Evolutionary conservation across 441 rosid genomes (phyloP).

Genomic region (Jatropha multifida): DNA sequence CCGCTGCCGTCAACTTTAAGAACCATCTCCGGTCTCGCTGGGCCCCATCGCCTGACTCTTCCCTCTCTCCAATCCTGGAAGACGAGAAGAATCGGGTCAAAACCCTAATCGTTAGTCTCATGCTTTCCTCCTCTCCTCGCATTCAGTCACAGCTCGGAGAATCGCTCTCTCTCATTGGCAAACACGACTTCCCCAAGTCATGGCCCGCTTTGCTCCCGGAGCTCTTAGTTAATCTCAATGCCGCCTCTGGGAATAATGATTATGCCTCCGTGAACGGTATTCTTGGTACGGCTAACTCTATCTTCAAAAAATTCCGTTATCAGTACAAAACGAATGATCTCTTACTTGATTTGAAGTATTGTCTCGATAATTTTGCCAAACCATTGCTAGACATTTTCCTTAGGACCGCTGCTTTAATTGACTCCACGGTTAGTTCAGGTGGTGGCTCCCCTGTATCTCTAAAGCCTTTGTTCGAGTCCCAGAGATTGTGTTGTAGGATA

Average conservation of each 20-base stretch:
- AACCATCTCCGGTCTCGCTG: constrained; percentile 91
- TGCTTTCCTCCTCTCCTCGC: constrained; percentile 73
- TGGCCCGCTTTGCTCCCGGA: constrained; percentile 91
- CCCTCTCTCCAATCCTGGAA: constrained; percentile 44
- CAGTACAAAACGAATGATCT: constrained; percentile 78
- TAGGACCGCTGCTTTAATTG: constrained; percentile 60
- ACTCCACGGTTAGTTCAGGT: constrained; percentile 49
- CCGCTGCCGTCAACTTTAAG: constrained; percentile 96
- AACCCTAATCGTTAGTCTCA: constrained; percentile 70
- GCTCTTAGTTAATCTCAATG: constrained; percentile 57
- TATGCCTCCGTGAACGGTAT: constrained; percentile 81
- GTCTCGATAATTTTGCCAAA: constrained; percentile 64
- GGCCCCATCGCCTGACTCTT: constrained; percentile 51
- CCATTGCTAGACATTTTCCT: constrained; percentile 69
- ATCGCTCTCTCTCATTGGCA: constrained; percentile 81
- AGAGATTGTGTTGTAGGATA: constrained; percentile 82
- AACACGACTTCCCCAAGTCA: constrained; percentile 80
- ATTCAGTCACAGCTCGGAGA: constrained; percentile 94
- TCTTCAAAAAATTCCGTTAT: constrained; percentile 82
- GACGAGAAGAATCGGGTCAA: constrained; percentile 85
- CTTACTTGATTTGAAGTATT: constrained; percentile 75
- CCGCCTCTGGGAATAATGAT: constrained; percentile 44
- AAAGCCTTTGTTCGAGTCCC: constrained; percentile 71
- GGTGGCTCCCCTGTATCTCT: constrained; percentile 46
- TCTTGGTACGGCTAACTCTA: constrained; percentile 84